These are phyloP conservation scores for Paecilomyces fulvus DNA, from an alignment of 2,329 filamentous ascomycete genomes.

Conservation along the genomic window DNA sequence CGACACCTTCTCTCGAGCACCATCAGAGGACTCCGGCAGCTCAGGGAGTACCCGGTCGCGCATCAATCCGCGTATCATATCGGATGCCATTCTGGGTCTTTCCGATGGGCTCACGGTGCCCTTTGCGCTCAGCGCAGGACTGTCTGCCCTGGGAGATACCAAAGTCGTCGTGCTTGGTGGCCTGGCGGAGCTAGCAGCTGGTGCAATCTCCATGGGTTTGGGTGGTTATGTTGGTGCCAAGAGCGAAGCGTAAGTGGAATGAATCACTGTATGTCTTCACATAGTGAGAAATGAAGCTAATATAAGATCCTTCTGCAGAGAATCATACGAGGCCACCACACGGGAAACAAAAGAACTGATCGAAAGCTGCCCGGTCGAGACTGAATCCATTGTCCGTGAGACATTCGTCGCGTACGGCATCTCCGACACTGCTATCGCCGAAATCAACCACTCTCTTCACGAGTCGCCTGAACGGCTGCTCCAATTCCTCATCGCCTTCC, in stretches of 20 bases:
- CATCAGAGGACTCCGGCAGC: conserved; percentile 10
- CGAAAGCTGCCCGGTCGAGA: conserved; percentile 26
- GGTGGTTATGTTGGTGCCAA: conserved; percentile 58
- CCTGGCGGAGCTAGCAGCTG: conserved; percentile 65
- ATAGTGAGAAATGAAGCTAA: conserved; percentile 1
- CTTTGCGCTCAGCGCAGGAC: conserved; percentile 67
- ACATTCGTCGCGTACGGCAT: conserved; percentile 36
- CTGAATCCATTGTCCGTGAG: conserved; percentile 30
- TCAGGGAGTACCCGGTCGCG: conserved; percentile 16
- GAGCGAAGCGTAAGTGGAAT: conserved; percentile 39
- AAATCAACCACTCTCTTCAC: conserved; percentile 29
- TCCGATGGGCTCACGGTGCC: conserved; percentile 73
- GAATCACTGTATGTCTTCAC: neutral
- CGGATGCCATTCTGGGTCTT: conserved; percentile 65
- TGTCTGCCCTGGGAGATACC: conserved; percentile 53
- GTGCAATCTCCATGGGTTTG: conserved; percentile 71
- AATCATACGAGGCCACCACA: conserved; percentile 39
- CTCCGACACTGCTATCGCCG: conserved; percentile 24
- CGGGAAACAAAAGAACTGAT: conserved; percentile 36
- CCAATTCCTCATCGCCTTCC: conserved; percentile 41
- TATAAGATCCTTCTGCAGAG: conserved; percentile 16
- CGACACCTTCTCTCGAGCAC: conserved; percentile 20
- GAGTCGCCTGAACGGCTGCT: conserved; percentile 31
- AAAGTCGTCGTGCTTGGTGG: conserved; percentile 63
- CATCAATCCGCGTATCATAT: conserved; percentile 38